Evolutionary conservation across 1,284 basidiomycete species (phyloP).

Genomic region (Puccinia horiana): DNA sequence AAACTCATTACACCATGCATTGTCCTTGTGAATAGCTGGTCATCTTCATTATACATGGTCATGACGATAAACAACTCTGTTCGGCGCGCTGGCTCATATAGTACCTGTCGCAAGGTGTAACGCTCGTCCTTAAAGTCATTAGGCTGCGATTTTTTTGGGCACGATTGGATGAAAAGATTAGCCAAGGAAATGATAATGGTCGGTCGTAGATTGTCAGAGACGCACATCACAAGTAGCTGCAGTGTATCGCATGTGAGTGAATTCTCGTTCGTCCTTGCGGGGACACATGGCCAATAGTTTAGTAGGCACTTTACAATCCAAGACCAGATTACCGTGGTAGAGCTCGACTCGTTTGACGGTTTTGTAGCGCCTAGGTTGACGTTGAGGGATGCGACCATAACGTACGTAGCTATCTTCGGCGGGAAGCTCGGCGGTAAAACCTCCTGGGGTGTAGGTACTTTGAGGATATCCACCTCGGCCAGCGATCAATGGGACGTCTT

Average conservation of each 20-base stretch:
- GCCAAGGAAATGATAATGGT: not conserved
- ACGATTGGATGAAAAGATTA: not conserved
- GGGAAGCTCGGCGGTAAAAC: not conserved
- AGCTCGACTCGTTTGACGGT: conserved; percentile 84
- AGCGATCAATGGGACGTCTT: conserved; percentile 34
- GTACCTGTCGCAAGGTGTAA: conserved; percentile 81
- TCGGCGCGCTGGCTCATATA: conserved; percentile 79
- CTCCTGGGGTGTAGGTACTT: conserved; percentile 8
- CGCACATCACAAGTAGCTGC: conserved; percentile 79
- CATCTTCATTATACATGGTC: conserved; percentile 76
- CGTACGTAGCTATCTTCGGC: conserved; percentile 59
- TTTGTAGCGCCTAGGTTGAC: conserved; percentile 81
- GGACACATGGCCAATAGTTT: conserved; percentile 79
- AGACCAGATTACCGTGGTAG: conserved; percentile 86
- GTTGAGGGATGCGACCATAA: conserved; percentile 81
- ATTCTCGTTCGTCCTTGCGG: conserved; percentile 70
- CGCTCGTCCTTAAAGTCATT: conserved; percentile 77
- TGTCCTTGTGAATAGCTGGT: conserved; percentile 74
- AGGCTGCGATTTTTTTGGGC: conserved; percentile 60
- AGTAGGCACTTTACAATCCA: conserved; percentile 80
- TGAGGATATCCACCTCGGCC: not conserved
- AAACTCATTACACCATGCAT: conserved; percentile 94
- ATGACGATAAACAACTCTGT: conserved; percentile 76
- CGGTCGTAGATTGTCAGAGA: not conserved
- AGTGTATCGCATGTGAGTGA: conserved; percentile 89